Base-by-base conservation (phyloP, 805 yeast species). In the Candida succiphila region DNA sequence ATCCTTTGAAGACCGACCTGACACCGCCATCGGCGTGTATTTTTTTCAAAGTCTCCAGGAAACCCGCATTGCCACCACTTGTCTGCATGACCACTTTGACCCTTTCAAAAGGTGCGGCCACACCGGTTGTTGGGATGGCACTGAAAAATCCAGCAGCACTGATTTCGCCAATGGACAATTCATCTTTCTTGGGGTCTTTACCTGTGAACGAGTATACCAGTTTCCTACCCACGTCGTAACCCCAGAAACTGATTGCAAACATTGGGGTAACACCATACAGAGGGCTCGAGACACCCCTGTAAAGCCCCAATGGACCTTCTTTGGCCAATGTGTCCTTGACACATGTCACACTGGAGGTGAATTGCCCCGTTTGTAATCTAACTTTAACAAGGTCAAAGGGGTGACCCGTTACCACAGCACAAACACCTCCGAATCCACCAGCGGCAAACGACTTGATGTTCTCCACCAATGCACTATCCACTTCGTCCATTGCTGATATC, bases 221-320 rank as follows among this genome's bases (percentile, higher is more conserved):
- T 41, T 74, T 75, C 61, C 86, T 87, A 41, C 97, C 97, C 34
- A 85, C 66, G 51, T 87, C 96, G 58, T 92, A 89, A 51, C 97
- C 97, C 97, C 98, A 89, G 63, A 89, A 89, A 2, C 95, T 82
- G 17, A 92, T 92, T 2, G 97, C 97, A 65, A 92, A 92, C 84
- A 89, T 92, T 20, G 98, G 98, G 1, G 97, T 92, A 17, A 89
- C 96, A 17, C 98, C 98, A n/a, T 84, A 53, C 33, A 89, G 61
- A 3, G 98, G 98, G 12, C 97, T 95, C 10, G 83, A 67, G 22
- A 92, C 96, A 38, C 98, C 98, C 51, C 94, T 67, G 59, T 89
- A 89, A 43, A 89, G 75, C 1, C 97, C 96, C 18, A 65, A 43
- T 4, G 75, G 72, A 0, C 95, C 95, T 40, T 81, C 86, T 19